A percentile compares a stretch with the other conserved stretches of the same genome.
phyloP scores from a whole-genome alignment of 345 rosid species.

The Lagerstroemia speciosa region DNA sequence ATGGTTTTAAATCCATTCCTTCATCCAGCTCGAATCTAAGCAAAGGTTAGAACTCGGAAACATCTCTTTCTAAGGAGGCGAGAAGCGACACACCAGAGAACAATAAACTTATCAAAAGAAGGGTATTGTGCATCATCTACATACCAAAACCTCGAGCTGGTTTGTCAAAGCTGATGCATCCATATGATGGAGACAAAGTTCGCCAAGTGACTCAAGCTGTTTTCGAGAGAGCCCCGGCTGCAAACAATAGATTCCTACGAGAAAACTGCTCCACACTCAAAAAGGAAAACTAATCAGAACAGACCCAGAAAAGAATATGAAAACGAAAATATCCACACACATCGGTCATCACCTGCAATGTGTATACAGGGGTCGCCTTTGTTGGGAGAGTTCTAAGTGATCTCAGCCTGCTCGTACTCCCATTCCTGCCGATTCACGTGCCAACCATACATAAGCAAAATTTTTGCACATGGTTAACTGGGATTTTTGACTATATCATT shows the following conservation, averaged over 20 bases:
- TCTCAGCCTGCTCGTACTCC: conserved; percentile 61
- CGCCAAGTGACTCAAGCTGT: not conserved
- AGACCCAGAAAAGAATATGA: not conserved
- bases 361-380: conserved; percentile 70
- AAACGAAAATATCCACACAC: not conserved
- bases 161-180: too few relatives aligned
- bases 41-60: too few relatives aligned
- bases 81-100: too few relatives aligned
- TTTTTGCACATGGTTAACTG: not conserved
- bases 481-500: not conserved
- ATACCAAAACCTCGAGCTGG: too few relatives aligned
- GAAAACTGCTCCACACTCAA: conserved; percentile 30
- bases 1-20: too few relatives aligned
- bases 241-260: conserved; percentile 75
- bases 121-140: too few relatives aligned
- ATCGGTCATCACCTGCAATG: conserved; percentile 33
- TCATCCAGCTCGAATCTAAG: too few relatives aligned
- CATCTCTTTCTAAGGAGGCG: too few relatives aligned
- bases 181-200: too few relatives aligned
- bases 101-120: too few relatives aligned
- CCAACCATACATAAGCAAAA: conserved; percentile 4
- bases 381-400: conserved; percentile 76
- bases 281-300: not conserved
- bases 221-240: conserved; percentile 70
- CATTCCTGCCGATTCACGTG: conserved; percentile 41